Percentiles rank a stretch among this genome's conserved stretches.
phyloP scores from a whole-genome alignment of 2,329 filamentous ascomycete genomes.

The Pseudophaeomoniella oleicola region DNA sequence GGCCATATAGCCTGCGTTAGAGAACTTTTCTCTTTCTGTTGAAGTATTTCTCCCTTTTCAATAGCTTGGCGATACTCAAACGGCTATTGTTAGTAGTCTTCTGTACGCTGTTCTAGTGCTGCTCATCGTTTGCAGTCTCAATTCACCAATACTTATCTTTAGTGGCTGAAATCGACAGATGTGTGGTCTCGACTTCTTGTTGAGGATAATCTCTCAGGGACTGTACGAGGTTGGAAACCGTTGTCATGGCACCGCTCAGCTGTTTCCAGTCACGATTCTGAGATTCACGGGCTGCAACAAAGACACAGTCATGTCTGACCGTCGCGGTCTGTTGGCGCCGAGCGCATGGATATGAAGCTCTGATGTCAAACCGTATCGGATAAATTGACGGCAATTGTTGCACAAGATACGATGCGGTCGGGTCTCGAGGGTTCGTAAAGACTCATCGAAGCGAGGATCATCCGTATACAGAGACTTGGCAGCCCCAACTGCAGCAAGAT shows the following conservation, averaged over 20 bases:
- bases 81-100: no score
- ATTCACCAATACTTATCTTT: no score
- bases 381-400: not conserved
- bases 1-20: no score
- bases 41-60: no score
- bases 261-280: not conserved
- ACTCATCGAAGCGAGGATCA: not conserved
- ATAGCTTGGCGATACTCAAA: no score
- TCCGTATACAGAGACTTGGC: not conserved
- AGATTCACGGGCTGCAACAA: not conserved
- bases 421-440: not conserved
- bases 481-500: not conserved
- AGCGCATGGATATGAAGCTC: not conserved
- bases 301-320: not conserved
- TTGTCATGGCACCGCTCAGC: not conserved
- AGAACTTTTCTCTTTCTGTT: no score
- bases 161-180: no score
- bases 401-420: not conserved
- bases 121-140: no score
- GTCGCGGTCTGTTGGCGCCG: not conserved
- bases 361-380: not conserved
- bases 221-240: not conserved
- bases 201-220: not conserved
- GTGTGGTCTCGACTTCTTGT: not conserved
- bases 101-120: no score